Percentiles rank a stretch among this genome's conserved stretches.
Evolutionary conservation across 257 asterid genomes (phyloP).

Genomic region (Ligustrum vulgare): DNA sequence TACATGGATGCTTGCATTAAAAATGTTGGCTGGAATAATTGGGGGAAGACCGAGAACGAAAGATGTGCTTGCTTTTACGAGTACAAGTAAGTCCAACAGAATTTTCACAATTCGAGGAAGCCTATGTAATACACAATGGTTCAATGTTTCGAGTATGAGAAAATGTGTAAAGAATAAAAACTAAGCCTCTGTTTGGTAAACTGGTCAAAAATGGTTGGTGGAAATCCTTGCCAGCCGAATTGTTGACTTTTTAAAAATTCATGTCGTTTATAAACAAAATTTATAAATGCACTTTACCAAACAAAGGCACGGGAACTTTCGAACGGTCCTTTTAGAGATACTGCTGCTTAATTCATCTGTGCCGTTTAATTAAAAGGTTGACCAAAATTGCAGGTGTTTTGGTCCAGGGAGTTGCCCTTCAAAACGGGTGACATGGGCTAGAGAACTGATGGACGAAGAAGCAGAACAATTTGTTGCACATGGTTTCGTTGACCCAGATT

Average conservation of each 20-base stretch:
- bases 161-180: neutral
- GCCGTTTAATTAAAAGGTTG: neutral
- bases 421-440: constrained; percentile 81
- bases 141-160: neutral
- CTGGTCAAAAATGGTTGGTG: too few species aligned
- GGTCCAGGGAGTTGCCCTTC: constrained; percentile 87
- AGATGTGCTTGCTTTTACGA: constrained; percentile 95
- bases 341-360: neutral
- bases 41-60: constrained; percentile 93
- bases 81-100: constrained; percentile 55
- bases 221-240: too few species aligned
- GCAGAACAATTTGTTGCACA: constrained; percentile 70
- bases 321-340: neutral
- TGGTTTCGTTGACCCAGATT: constrained; percentile 74
- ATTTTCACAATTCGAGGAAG: neutral
- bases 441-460: constrained; percentile 87
- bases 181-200: too few species aligned
- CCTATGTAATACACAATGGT: neutral
- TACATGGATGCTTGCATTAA: constrained; percentile 75
- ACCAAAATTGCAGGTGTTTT: constrained; percentile 56
- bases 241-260: too few species aligned
- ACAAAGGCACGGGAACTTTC: too few species aligned
- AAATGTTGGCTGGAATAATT: constrained; percentile 86
- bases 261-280: too few species aligned
- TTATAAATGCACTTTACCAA: too few species aligned